Evolutionary conservation across 1,284 basidiomycete genomes (phyloP), one percentile per base, ranked within the genome.

Genomic region (Wallemia hederae): DNA sequence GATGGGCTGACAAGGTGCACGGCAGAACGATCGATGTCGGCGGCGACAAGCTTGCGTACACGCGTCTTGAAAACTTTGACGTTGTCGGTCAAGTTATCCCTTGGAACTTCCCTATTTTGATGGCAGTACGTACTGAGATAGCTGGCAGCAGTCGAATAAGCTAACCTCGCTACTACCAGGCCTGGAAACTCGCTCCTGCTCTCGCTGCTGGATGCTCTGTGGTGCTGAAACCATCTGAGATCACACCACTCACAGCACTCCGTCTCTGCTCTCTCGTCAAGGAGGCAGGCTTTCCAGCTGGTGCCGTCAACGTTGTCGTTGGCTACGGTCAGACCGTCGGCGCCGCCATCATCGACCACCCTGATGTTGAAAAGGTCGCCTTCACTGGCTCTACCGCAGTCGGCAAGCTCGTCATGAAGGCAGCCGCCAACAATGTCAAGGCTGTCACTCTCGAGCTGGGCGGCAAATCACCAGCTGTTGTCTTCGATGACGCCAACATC

Each of bases 391-490:
- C 74, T 61, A 88, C 85, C 1, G 74, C 83, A 55, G 81, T 87
- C 29, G 91, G 91, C 2, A 78, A 86, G 24, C 81, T 82, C 70
- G 80, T 96, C 71, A 80, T 88, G 77, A 79, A 85, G 66, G 78
- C 83, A 0, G 80, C 87, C 2, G 79, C 81, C 72, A 81, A 77
- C 59, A 91, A 94, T 70, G 71, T 96, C 66, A 92, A 92, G 75
- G 79, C 87, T 79, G 83, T 92, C 59, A 88, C 87, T 2, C 80
- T 94, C 66, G 90, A 96, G 73, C 78, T 96, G 59, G 90, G 90
- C 34, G 89, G 90, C 33, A 96, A 94, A 77, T 82, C 81, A 63
- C 85, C 88, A 24, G 85, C 81, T 68, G 77, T 83, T 68, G 74
- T 84, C 65, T 74, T 74, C 65, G 74, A 72, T 61, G 74, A 75